These are phyloP conservation scores for Trichoderma sp. DNA, from an alignment of 2,329 filamentous ascomycete genomes.

Conservation along the genomic window DNA sequence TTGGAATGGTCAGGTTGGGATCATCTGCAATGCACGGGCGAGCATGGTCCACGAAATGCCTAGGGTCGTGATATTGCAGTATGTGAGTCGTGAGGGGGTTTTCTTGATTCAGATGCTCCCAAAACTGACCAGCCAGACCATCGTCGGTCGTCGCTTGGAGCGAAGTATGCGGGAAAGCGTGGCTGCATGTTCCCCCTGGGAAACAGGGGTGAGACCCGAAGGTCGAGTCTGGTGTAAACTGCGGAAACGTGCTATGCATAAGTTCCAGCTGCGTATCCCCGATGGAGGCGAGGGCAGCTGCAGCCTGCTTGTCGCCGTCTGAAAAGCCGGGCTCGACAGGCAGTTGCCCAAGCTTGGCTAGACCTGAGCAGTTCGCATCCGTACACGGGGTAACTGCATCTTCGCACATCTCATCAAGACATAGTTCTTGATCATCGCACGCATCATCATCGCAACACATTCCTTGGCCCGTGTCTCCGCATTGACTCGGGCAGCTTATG, in stretches of 20 bases:
- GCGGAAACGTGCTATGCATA: background rate
- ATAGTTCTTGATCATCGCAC: slow-evolving; percentile 36
- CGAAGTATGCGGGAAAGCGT: slow-evolving; percentile 22
- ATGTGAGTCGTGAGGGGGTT: slow-evolving; percentile 38
- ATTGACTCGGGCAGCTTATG: slow-evolving; percentile 42
- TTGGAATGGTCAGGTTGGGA: slow-evolving; percentile 33
- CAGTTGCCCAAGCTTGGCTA: slow-evolving; percentile 6
- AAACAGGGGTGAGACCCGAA: slow-evolving; percentile 16
- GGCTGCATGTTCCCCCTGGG: background rate
- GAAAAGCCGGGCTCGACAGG: slow-evolving; percentile 27
- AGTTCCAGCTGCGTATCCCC: slow-evolving; percentile 31
- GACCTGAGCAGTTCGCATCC: slow-evolving; percentile 39
- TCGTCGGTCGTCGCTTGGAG: slow-evolving; percentile 28
- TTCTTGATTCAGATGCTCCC: slow-evolving; percentile 31
- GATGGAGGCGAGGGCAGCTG: slow-evolving; percentile 40
- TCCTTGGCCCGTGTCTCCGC: slow-evolving; percentile 38
- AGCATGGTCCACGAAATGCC: slow-evolving; percentile 32
- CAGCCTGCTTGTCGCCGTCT: slow-evolving; percentile 36
- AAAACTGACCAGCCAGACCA: slow-evolving; percentile 30
- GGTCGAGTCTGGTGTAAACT: slow-evolving; percentile 1
- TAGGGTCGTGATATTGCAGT: slow-evolving; percentile 38
- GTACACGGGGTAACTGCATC: slow-evolving; percentile 43
- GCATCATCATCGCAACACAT: slow-evolving; percentile 44
- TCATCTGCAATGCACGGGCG: slow-evolving; percentile 38
- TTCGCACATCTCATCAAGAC: slow-evolving; percentile 41